A percentile compares a stretch with the other conserved stretches of the same genome.
Evolutionary conservation across 176 grass and related monocot species (phyloP).

Genomic region (Rhipidocladum racemiflorum): DNA sequence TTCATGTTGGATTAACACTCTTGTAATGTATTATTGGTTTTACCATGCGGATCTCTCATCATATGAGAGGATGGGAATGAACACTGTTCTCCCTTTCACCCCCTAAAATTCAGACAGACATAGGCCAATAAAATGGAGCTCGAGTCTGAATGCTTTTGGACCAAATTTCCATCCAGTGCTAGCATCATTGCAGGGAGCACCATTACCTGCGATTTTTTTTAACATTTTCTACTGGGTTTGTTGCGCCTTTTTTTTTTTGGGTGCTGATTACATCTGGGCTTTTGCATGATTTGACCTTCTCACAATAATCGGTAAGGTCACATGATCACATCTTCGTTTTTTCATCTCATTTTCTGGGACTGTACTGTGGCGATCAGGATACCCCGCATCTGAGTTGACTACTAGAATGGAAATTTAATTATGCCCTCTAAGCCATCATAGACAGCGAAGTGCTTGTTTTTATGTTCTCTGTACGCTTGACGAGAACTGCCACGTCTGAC

Average conservation of each 20-base stretch:
- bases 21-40: slow-evolving; percentile 54
- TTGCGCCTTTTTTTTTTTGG: background rate
- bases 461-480: background rate
- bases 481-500: no score
- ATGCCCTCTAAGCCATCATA: background rate
- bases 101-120: slow-evolving; percentile 19
- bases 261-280: background rate
- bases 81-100: background rate
- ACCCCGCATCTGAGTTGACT: background rate
- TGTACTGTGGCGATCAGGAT: background rate
- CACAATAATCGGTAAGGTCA: background rate
- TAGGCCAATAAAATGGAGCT: slow-evolving; percentile 33
- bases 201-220: background rate
- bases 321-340: background rate
- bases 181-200: background rate
- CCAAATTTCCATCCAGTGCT: background rate
- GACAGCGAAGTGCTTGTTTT: no score
- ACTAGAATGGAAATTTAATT: background rate
- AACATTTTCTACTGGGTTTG: background rate
- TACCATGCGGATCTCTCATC: slow-evolving; percentile 45
- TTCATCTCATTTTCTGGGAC: background rate
- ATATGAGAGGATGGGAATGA: slow-evolving; percentile 41
- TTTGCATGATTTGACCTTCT: background rate
- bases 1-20: slow-evolving; percentile 48
- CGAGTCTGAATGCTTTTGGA: slow-evolving; percentile 12